Evolutionary conservation across 2,329 filamentous ascomycete genomes (phyloP), one percentile per base, ranked within the genome.

Genomic region (Aspergillus sp.): DNA sequence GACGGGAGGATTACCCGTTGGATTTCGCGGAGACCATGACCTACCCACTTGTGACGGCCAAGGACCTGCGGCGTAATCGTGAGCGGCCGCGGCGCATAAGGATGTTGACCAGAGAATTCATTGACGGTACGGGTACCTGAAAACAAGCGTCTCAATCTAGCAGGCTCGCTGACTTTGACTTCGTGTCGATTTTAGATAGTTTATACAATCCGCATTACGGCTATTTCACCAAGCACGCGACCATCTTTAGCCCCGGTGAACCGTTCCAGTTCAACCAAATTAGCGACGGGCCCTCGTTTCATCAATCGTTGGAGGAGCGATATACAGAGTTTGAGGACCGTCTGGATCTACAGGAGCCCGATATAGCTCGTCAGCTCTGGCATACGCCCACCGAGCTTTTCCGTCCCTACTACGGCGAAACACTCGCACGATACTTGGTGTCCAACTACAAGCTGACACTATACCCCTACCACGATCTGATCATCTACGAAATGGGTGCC

Each of bases 401-500:
- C 80, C 87, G 91, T 32, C 95, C 96, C 0, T 96, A 94, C 78
- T 99, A 99, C 75, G 96, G 94, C 72, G 93, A 99, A 81, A 91
- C 95, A 36, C 91, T 99, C 67, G 95, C 94, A n/a, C 89, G 94
- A 20, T 97, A 98, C 75, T 86, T 99, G 49, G 88, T 98, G 66
- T 89, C 91, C 66, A 97, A 99, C 80, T 99, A 99, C 84, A 92
- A 95, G 74, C 86, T 97, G 73, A 91, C 91, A 49, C 86, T 92
- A 57, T 98, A 95, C 74, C 95, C 95, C 2, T 97, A 98, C 81
- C 89, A 97, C 77, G 95, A 99, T 77, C 85, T 99, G 55, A 91
- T 96, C 69, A 96, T 99, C 75, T 99, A 97, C 84, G 95, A 99
- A 76, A 96, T 99, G 90, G 95, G 95, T 55, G 95, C 95, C 45